Percentiles rank a stretch among this genome's conserved stretches.
phyloP scores from a whole-genome alignment of 805 yeast genomes.

The Yamadazyma philogaea region DNA sequence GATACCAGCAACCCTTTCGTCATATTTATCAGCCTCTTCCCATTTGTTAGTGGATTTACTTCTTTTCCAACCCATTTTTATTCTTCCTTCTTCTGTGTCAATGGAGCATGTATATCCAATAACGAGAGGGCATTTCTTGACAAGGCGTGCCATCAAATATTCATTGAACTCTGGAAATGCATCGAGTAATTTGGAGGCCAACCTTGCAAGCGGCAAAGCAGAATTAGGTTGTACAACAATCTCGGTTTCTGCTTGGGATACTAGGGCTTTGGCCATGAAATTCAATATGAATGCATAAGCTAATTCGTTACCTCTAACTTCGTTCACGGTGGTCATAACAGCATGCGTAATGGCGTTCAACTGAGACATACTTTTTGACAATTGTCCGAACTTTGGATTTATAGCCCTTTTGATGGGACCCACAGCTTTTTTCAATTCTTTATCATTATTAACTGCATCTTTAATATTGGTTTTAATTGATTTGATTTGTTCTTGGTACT shows the following conservation, averaged over 20 bases:
- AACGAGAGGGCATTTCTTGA: conserved; percentile 85
- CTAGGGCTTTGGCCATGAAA: conserved; percentile 78
- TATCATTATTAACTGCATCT: conserved; percentile 48
- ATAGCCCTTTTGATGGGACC: conserved; percentile 68
- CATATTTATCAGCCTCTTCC: conserved; percentile 66
- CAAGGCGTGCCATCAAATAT: conserved; percentile 70
- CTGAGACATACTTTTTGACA: conserved; percentile 69
- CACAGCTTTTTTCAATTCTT: conserved; percentile 51
- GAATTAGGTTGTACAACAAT: conserved; percentile 74
- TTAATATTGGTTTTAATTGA: conserved; percentile 62
- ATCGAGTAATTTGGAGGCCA: conserved; percentile 54
- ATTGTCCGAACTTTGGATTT: conserved; percentile 88
- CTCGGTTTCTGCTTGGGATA: conserved; percentile 91
- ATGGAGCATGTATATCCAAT: conserved; percentile 77
- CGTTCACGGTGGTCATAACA: not conserved
- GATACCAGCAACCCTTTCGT: conserved; percentile 86
- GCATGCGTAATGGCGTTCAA: conserved; percentile 38
- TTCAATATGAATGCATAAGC: conserved; percentile 75
- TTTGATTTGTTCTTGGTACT: conserved; percentile 49
- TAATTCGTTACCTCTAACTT: conserved; percentile 25
- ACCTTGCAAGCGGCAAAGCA: conserved; percentile 73
- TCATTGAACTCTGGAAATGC: conserved; percentile 50
- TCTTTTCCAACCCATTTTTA: conserved; percentile 85
- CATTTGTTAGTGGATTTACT: conserved; percentile 41
- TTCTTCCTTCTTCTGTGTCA: conserved; percentile 78